Base-by-base conservation (phyloP, 805 yeast species). In the Debaryomyces maramus region DNA sequence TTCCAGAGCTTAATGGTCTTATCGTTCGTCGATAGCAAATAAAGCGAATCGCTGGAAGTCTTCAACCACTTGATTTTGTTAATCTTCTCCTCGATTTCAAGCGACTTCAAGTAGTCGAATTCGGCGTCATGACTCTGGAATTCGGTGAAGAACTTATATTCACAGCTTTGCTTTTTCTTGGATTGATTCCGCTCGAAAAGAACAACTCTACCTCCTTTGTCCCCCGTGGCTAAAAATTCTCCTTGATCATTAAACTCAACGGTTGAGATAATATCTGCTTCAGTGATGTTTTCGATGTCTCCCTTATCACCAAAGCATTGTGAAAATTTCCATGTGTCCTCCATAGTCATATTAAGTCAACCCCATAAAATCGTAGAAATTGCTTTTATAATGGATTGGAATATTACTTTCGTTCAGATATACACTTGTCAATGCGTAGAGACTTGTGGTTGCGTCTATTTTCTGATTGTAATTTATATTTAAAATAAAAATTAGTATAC, bases 301-400 rank as follows among this genome's bases (percentile, higher is more conserved):
- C 96, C 96, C 64, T 95, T 93, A 65, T 93, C 99, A 48, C 99
- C 99, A 74, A 93, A 93, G 64, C 99, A 93, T 65, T 90, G 98
- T 53, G 95, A 85, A 63, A 90, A 90, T 64, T 88, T 88, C 91
- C 91, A 84, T 32, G 60, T 53, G 43, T 67, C 73, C 46, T 39
- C 50, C 39, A 43, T 26, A 22, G 38, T 35, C 46, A 43, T 43
- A 16, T 15, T 37, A 23, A 11, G 18, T 13, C 22, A 33, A 11
- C 13, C n/a, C 23, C 36, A 33, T 33, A 33, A n/a, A 24, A 15
- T 24, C 28, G 3, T 24, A 7, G 11, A n/a, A 24, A 24, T 10
- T n/a, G 28, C 28, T 24, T 24, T n/a, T 24, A 24, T 15, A 24
- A 24, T 24, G 11, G 11, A 24, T 15, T 15, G 28, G 8, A 24